Evolutionary conservation across 116 monocot genomes (phyloP).

Genomic region (Zostera marina): DNA sequence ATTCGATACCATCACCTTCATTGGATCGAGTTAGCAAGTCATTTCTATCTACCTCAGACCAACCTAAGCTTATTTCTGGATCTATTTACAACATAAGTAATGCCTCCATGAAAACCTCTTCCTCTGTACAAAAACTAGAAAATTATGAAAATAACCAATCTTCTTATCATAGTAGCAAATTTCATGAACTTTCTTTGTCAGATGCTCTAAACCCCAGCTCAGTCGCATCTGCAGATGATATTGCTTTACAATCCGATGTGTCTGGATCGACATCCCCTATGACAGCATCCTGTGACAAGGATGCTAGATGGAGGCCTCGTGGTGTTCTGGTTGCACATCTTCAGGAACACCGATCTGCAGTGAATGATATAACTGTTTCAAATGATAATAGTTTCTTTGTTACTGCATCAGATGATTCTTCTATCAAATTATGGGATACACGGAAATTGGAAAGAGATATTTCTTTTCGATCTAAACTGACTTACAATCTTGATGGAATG

Average conservation of each 20-base stretch:
- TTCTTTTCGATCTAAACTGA: slow-evolving; percentile 84
- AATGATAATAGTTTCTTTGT: slow-evolving; percentile 81
- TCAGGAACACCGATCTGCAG: slow-evolving; percentile 77
- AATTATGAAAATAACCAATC: slow-evolving; percentile 35
- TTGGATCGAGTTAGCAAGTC: slow-evolving; percentile 40
- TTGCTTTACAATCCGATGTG: slow-evolving; percentile 27
- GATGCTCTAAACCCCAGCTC: slow-evolving; percentile 50
- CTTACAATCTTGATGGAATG: slow-evolving; percentile 55
- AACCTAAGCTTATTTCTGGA: slow-evolving; percentile 70
- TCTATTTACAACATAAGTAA: slow-evolving; percentile 54
- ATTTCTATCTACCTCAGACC: slow-evolving; percentile 50
- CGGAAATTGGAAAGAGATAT: slow-evolving; percentile 92
- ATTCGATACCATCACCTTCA: slow-evolving; percentile 44
- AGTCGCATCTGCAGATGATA: slow-evolving; percentile 36
- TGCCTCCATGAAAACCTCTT: slow-evolving; percentile 19
- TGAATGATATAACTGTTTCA: slow-evolving; percentile 80
- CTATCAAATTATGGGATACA: slow-evolving; percentile 93
- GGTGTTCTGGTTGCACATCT: slow-evolving; percentile 94
- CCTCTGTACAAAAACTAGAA: slow-evolving; percentile 15
- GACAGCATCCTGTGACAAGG: slow-evolving; percentile 14
- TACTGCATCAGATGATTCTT: slow-evolving; percentile 85
- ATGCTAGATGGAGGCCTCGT: slow-evolving; percentile 75
- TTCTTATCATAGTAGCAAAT: slow-evolving; percentile 38
- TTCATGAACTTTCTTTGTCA: slow-evolving; percentile 48
- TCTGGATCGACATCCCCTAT: slow-evolving; percentile 42